Evolutionary conservation across 345 rosid genomes (phyloP), one percentile per base, ranked within the genome.

Genomic region (Toxicodendron radicans): DNA sequence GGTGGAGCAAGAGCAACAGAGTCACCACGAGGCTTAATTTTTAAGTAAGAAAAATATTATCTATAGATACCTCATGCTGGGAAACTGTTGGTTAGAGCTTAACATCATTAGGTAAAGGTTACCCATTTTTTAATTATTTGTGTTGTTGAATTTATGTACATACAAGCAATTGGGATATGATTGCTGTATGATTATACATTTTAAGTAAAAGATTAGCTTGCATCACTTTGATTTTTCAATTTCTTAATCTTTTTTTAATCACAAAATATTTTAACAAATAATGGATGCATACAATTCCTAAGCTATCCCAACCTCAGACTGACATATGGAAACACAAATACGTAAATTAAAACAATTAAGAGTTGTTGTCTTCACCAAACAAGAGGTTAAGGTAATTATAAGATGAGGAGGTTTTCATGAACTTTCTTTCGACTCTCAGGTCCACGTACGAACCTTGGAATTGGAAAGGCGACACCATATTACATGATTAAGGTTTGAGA

Each of bases 81-180:
- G 43, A 30, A 27, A 32, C 0, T 13, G 82, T 78, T 78, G 79
- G 85, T 82, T 82, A 70, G 57, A 75, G 49, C 81, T 71, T 79
- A 71, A 78, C 85, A 80, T 82, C 88, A 78, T 80, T 80, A 80
- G 88, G 82, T 82, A 64, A 64, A 72, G 59, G 57, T 66, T 81
- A 41, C 35, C 46, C 21, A 16, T 14, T 64, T 71, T 56, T 27
- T 38, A 74, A 73, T 81, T 33, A 62, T 48, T 65, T 20, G 56
- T 76, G 21, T 48, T 51, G 58, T 81, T 64, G 77, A 66, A 73
- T 80, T 66, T 56, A 33, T 59, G 73, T 70, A 30, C 48, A 70
- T 69, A 76, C 74, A 68, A 75, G 77, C 75, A 56, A 83, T 73
- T 70, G 51, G 57, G 76, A 65, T 66, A 69, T 75, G 75, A 58